A percentile compares a stretch with the other conserved stretches of the same genome.
phyloP scores from a whole-genome alignment of 352 stramenopile species.

The Aphanomyces invadans region DNA sequence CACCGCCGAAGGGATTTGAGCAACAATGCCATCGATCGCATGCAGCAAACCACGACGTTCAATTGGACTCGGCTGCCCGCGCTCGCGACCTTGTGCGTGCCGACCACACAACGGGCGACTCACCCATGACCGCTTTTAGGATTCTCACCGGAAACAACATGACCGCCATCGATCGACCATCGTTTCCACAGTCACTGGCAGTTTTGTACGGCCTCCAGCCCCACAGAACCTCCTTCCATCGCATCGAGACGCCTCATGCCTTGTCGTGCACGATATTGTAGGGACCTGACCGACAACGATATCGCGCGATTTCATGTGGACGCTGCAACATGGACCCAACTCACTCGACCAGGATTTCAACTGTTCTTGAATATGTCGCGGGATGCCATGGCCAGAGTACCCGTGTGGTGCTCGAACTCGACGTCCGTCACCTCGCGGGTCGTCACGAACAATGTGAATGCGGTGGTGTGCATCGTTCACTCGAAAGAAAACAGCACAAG shows the following conservation, averaged over 20 bases:
- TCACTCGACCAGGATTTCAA: not conserved
- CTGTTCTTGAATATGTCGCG: not conserved
- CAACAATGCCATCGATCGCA: constrained; percentile 1
- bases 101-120: not conserved
- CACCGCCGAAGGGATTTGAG: not conserved
- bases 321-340: not conserved
- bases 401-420: not conserved
- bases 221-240: too few relatives aligned
- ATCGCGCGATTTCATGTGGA: not conserved
- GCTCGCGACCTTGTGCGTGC: constrained; percentile 1
- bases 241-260: too few relatives aligned
- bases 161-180: not conserved
- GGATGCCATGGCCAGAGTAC: not conserved
- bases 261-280: too few relatives aligned
- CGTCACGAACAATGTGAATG: not conserved
- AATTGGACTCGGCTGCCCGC: not conserved
- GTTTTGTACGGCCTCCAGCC: not conserved
- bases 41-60: not conserved
- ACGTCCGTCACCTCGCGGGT: not conserved
- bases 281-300: not conserved
- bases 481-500: not conserved
- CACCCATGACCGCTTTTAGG: too few relatives aligned
- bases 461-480: not conserved
- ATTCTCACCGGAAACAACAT: not conserved
- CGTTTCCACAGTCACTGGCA: not conserved